Conservation (phyloP, 2,329 filamentous ascomycete species). For the Lasiodiplodia hormozganensis region DNA sequence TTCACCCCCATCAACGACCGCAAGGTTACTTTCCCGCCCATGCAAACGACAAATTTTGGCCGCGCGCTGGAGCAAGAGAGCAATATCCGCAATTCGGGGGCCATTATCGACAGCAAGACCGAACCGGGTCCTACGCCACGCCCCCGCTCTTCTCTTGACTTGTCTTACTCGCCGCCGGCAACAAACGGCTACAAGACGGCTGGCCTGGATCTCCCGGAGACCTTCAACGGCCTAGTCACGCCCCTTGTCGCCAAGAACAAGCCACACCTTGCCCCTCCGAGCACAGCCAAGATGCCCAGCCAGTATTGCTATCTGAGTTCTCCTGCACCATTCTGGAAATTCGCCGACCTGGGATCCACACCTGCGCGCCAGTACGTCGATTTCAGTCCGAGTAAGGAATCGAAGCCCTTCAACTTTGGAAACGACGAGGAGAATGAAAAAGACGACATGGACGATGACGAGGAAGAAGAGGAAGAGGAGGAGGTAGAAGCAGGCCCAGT, state of each 20-base stretch:
- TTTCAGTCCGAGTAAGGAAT: conserved; percentile 45
- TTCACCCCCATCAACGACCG: conserved; percentile 34
- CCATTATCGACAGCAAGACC: conserved; percentile 17
- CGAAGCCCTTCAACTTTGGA: conserved; percentile 31
- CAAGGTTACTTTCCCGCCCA: conserved; percentile 38
- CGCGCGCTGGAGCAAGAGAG: conserved; percentile 18
- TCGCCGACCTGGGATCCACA: conserved; percentile 77
- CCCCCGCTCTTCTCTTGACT: conserved; percentile 16
- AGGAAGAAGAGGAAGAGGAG: conserved; percentile 37
- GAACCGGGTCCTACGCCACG: conserved; percentile 25
- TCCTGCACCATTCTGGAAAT: conserved; percentile 89
- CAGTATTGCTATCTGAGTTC: conserved; percentile 87
- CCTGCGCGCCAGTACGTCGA: conserved; percentile 59
- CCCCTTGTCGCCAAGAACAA: conserved; percentile 76
- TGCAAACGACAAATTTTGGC: conserved; percentile 11
- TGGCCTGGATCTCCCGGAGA: conserved; percentile 25
- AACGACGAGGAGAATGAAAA: conserved; percentile 40
- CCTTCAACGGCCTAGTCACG: conserved; percentile 58
- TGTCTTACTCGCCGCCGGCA: conserved; percentile 24
- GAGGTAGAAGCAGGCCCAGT: conserved; percentile 37
- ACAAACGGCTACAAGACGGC: conserved; percentile 26
- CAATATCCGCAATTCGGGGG: conserved; percentile 8
- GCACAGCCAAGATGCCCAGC: conserved; percentile 80
- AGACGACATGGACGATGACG: conserved; percentile 38
- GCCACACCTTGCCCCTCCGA: conserved; percentile 78